Conservation (phyloP, 2,329 filamentous ascomycete genomes). For the Dactylonectria macrodidyma region DNA sequence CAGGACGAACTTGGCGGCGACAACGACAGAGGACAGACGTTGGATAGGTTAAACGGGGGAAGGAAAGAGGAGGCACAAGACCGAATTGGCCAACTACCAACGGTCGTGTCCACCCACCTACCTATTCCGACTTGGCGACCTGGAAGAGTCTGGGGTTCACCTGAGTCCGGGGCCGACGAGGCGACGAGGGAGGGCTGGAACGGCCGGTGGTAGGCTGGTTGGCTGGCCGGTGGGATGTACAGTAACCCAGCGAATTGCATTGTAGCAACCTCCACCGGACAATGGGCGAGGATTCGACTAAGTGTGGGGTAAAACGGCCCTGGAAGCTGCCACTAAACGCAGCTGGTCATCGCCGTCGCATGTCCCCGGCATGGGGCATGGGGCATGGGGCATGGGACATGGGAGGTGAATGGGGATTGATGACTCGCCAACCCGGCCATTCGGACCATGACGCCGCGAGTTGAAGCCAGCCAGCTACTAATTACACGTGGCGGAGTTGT, state of each 20-base stretch:
- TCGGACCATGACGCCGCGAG: slow-evolving; percentile 21
- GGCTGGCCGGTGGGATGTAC: slow-evolving; percentile 13
- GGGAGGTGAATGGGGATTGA: background rate
- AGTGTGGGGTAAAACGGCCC: slow-evolving; percentile 26
- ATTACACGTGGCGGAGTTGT: background rate
- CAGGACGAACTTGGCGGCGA: slow-evolving; percentile 10
- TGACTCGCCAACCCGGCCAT: slow-evolving; percentile 1
- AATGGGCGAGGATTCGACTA: slow-evolving; percentile 12
- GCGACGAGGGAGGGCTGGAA: slow-evolving; percentile 27
- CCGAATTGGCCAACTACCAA: slow-evolving; percentile 8
- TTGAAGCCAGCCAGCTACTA: background rate
- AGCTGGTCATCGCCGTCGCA: background rate
- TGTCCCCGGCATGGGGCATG: background rate
- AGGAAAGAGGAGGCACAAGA: background rate
- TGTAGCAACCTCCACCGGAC: slow-evolving; percentile 3
- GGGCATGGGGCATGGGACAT: background rate
- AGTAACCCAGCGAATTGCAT: slow-evolving; percentile 25
- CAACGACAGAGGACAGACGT: background rate
- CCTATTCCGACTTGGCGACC: slow-evolving; percentile 16
- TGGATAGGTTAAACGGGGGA: background rate
- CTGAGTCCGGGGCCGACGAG: slow-evolving; percentile 15
- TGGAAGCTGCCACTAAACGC: background rate
- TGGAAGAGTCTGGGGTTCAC: slow-evolving; percentile 28
- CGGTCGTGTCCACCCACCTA: slow-evolving; percentile 16
- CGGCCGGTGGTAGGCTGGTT: slow-evolving; percentile 30